These are phyloP conservation scores for Garcia nutans DNA, from an alignment of 345 rosid genomes.

Conservation along the genomic window DNA sequence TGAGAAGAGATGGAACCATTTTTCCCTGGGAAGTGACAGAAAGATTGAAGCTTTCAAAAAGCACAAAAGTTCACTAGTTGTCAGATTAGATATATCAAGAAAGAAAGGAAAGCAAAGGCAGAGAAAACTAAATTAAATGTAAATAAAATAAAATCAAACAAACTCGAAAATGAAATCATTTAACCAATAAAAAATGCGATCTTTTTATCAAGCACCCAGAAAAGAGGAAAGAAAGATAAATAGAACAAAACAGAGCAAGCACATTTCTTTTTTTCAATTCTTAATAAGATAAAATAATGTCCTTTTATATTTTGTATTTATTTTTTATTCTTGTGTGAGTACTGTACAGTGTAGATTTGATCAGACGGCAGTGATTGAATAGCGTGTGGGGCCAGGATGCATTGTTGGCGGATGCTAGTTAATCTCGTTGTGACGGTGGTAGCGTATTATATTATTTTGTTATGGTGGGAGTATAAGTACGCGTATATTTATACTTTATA, in stretches of 20 bases:
- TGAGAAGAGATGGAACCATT: neutral
- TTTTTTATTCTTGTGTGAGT: neutral
- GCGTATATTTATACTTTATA: too few relatives aligned
- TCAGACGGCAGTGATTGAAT: constrained; percentile 11
- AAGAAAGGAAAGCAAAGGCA: constrained; percentile 9
- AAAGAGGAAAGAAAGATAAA: neutral
- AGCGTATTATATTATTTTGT: too few relatives aligned
- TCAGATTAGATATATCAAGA: neutral
- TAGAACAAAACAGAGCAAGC: neutral
- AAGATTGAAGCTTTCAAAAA: neutral
- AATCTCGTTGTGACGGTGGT: constrained; percentile 2
- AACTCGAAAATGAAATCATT: constrained; percentile 17
- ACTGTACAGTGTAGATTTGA: neutral
- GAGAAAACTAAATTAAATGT: constrained; percentile 16
- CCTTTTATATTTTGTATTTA: neutral
- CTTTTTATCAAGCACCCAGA: too few relatives aligned
- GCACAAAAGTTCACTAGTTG: neutral
- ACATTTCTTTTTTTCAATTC: neutral
- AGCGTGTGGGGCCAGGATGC: neutral
- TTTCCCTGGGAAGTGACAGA: constrained; percentile 4
- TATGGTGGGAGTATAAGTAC: too few relatives aligned
- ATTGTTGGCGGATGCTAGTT: neutral
- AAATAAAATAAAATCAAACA: constrained; percentile 16
- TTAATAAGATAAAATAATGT: neutral
- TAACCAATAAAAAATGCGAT: neutral